Base-by-base conservation (phyloP, 1,139 yeast genomes). In the Kodamaea arcana region DNA sequence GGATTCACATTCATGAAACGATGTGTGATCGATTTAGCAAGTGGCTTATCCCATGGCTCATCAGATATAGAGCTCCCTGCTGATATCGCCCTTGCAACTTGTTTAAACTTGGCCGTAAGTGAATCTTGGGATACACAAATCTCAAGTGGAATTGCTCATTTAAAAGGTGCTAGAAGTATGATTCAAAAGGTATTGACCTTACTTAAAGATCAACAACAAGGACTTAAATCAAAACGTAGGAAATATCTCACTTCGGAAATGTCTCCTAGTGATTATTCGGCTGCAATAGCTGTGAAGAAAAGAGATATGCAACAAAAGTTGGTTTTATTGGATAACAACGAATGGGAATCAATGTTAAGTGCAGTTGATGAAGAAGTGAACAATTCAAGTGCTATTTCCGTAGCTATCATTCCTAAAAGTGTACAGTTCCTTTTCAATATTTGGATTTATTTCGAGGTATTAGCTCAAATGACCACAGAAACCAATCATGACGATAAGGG, bases 71-170 rank as follows among this genome's bases (percentile, higher is more conserved):
- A 70, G 3, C 62, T 77, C 10, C 80, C 81, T 2, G 76, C 78
- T n/a, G 84, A 79, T 46, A 75, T 79, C 16, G 84, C 85, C 1
- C 58, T 80, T 21, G 78, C 82, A 0, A 75, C 84, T 0, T 79
- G 86, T 42, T 53, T 80, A 36, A 75, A 78, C 17, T 58, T 80
- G 39, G 80, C 85, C 0, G 72, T 78, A 33, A 72, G 82, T 32
- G 87, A 81, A 51, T 69, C 81, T 1, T 81, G 86, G 85, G 83
- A 78, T 47, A 70, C 80, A 14, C 81, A 74, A 43, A 78, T 72
- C 4, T 69, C 80, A 7, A 77, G 81, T 27, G 85, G 85, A 13
- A 75, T 80, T 35, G 80, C 83, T 2, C 86, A 79, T 57, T 64
- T 78, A 41, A 74, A 75, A 47, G 85, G 85, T 12, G 85, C 86